Evolutionary conservation across 23 red algal genomes (phyloP).

Genomic region (Chondrus crispus): DNA sequence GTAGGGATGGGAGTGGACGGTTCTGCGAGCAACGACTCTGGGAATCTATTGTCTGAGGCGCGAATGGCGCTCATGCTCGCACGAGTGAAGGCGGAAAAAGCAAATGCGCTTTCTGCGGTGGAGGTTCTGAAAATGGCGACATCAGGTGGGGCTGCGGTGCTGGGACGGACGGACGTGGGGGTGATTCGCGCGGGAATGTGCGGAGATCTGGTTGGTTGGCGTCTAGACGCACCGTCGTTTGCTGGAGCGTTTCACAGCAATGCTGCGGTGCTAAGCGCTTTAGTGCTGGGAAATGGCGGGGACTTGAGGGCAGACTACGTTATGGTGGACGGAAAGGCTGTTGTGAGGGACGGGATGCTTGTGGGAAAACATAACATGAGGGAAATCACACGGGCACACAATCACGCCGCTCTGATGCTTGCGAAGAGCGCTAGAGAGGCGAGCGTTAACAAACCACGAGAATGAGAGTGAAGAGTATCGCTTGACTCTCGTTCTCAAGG

Average conservation of each 20-base stretch:
- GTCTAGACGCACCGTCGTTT: constrained; percentile 35
- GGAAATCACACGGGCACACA: constrained; percentile 21
- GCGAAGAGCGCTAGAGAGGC: not conserved
- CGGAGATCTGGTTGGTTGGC: constrained; percentile 41
- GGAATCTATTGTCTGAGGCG: constrained; percentile 83
- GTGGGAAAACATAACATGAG: constrained; percentile 8
- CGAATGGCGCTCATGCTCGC: constrained; percentile 50
- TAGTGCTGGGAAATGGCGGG: constrained; percentile 46
- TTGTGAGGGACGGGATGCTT: constrained; percentile 29
- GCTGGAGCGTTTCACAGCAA: constrained; percentile 46
- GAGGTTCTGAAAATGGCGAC: constrained; percentile 44
- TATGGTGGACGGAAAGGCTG: constrained; percentile 37
- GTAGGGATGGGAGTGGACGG: constrained; percentile 89
- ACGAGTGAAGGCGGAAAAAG: constrained; percentile 7
- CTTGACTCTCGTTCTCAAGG: no score
- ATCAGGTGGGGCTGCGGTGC: constrained; percentile 11
- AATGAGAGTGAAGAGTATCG: no score
- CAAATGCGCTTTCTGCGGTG: constrained; percentile 11
- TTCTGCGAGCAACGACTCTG: constrained; percentile 79
- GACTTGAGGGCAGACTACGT: constrained; percentile 43
- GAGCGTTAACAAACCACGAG: not conserved
- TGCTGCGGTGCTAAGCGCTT: constrained; percentile 42
- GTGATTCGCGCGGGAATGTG: constrained; percentile 36
- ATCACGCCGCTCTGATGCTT: constrained; percentile 36
- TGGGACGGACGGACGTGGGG: constrained; percentile 34